Base-by-base conservation (phyloP, 2,329 filamentous ascomycete species). In the Arthrobotrys conoides region DNA sequence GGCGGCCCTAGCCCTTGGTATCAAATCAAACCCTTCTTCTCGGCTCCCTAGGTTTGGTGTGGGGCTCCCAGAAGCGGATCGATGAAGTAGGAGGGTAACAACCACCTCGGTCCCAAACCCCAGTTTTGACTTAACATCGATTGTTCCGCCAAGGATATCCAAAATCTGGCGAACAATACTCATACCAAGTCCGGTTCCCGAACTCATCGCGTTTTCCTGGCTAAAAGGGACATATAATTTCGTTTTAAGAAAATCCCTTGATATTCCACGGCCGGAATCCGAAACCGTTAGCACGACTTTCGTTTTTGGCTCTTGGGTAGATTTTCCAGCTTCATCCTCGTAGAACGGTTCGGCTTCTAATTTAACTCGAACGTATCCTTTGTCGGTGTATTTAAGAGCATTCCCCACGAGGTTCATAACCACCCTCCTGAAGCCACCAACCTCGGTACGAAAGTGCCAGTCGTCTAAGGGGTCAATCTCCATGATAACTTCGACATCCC, bases 261-360 rank as follows among this genome's bases (percentile, higher is more conserved):
- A 87, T 38, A 93, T 93, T 0, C 91, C 91, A 53, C 87, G 87
- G 0, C 91, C 91, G 0, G 91, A 90, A 80, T 93, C 91, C 0
- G 86, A 85, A 0, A 93, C 87, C 0, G 85, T 87, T 5, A 90
- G 81, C 0, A 82, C 82, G 1, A 86, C 83, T 44, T 82, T 80
- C 3, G 81, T 80, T 20, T 79, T 83, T 12, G 33, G 22, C 22
- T 72, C 61, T 9, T 76, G 63, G 3, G 10, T 33, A 38, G 30
- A 22, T 41, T 27, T 30, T 8, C 61, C 53, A 24, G 55, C 44
- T 22, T 44, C 64, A 46, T 77, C 69, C 18, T 64, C 71, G 30
- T 70, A 68, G 38, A 80, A 72, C 36, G 81, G 79, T 46, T 81
- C 73, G 10, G 83, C 76, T 22, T 82, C 80, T 38, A 88, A 79